Conservation (phyloP, 495 filamentous ascomycete species). For the Neurospora sp. region DNA sequence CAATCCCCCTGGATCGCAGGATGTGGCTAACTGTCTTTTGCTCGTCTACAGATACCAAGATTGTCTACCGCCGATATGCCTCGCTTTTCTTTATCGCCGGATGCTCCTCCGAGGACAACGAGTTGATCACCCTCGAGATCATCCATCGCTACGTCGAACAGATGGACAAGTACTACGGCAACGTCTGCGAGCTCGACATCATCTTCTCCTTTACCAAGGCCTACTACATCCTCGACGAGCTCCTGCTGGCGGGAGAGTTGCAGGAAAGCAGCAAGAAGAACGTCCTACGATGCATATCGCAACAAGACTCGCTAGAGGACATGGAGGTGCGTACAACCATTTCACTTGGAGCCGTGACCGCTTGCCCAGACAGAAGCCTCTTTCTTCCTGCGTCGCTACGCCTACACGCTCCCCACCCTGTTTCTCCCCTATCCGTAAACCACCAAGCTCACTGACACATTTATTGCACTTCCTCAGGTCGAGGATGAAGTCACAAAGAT, state of each 20-base stretch:
- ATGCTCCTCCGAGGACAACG: conserved; percentile 89
- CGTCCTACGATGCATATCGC: conserved; percentile 83
- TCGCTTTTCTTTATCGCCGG: conserved; percentile 99
- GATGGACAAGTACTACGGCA: conserved; percentile 99
- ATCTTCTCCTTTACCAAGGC: conserved; percentile 93
- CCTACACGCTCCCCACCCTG: neutral
- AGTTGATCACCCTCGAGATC: conserved; percentile 94
- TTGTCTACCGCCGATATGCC: conserved; percentile 96
- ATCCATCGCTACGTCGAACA: conserved; percentile 98
- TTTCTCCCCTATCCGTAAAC: neutral
- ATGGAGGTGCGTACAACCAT: conserved; percentile 72
- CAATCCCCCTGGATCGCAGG: neutral
- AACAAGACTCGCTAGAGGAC: conserved; percentile 90
- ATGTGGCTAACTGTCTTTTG: conserved; percentile 7
- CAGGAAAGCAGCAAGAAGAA: conserved; percentile 99
- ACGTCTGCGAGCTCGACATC: conserved; percentile 97
- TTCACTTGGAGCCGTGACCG: neutral
- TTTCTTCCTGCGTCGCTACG: conserved; percentile 4
- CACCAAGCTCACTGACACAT: conserved; percentile 44
- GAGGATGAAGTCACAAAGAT: conserved; percentile 95
- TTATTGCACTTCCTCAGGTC: conserved; percentile 53
- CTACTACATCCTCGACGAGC: conserved; percentile 96
- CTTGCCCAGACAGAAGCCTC: neutral
- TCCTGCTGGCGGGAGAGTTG: conserved; percentile 91
- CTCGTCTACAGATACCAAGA: conserved; percentile 69